phyloP scores from a whole-genome alignment of 148 eudicot species.

The Oxyria digyna region DNA sequence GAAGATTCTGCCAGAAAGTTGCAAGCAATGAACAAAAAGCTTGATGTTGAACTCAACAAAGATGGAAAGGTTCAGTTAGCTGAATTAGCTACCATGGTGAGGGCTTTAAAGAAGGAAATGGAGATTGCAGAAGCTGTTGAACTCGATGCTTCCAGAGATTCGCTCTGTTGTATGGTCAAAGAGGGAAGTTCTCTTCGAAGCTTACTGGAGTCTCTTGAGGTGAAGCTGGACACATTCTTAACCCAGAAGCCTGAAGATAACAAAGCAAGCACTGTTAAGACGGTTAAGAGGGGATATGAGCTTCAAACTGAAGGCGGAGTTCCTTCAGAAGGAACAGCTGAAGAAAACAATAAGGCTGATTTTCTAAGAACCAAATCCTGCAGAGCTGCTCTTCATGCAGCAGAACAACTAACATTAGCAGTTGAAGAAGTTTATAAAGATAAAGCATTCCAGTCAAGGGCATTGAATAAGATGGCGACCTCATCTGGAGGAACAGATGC shows the following conservation, averaged over 20 bases:
- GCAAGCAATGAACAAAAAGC: slow-evolving; percentile 46
- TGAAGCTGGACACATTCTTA: slow-evolving; percentile 43
- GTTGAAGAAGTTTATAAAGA: slow-evolving; percentile 68
- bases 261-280: slow-evolving; percentile 63
- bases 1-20: slow-evolving; percentile 60
- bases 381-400: slow-evolving; percentile 37
- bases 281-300: slow-evolving; percentile 56
- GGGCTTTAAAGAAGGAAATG: slow-evolving; percentile 40
- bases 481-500: slow-evolving; percentile 49
- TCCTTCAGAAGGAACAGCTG: slow-evolving; percentile 35
- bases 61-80: slow-evolving; percentile 48
- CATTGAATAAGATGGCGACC: slow-evolving; percentile 36
- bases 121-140: slow-evolving; percentile 44
- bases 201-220: slow-evolving; percentile 52
- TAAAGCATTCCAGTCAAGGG: slow-evolving; percentile 44
- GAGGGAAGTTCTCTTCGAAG: slow-evolving; percentile 51
- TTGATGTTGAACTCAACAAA: slow-evolving; percentile 43
- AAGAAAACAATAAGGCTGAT: slow-evolving; percentile 50
- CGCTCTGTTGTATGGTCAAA: slow-evolving; percentile 47
- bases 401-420: slow-evolving; percentile 40
- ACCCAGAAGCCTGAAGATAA: slow-evolving; percentile 51
- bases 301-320: slow-evolving; percentile 34
- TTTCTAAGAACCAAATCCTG: slow-evolving; percentile 22
- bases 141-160: slow-evolving; percentile 69
- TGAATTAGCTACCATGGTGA: slow-evolving; percentile 42